Percentiles rank a stretch among this genome's conserved stretches.
Evolutionary conservation across 768 basidiomycete genomes (phyloP).

Genomic region (Podaxis mareebaensis): DNA sequence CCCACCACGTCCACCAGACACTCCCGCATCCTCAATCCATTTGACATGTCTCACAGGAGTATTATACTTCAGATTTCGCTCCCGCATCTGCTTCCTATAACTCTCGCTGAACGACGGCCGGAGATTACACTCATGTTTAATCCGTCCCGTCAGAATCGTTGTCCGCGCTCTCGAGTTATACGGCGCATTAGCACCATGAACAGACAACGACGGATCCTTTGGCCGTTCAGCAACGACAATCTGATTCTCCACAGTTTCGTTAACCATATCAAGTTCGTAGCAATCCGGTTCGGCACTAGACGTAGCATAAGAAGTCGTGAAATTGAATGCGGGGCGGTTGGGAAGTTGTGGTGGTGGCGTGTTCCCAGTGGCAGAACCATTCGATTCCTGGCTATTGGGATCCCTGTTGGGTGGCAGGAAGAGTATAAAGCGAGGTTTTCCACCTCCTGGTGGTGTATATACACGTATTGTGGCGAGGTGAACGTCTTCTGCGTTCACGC

Average conservation of each 20-base stretch:
- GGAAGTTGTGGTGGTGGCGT: conserved; percentile 22
- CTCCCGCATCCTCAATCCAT: conserved; percentile 72
- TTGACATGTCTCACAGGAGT: conserved; percentile 65
- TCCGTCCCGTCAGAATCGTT: conserved; percentile 75
- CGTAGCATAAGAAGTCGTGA: conserved; percentile 30
- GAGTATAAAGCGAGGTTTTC: conserved; percentile 63
- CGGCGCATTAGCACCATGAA: conserved; percentile 29
- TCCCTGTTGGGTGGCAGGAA: conserved; percentile 64
- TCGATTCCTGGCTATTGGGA: conserved; percentile 26
- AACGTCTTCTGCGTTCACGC: conserved; percentile 69
- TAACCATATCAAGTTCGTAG: conserved; percentile 89
- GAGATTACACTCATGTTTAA: conserved; percentile 80
- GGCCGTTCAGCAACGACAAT: conserved; percentile 82
- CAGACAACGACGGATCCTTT: conserved; percentile 52
- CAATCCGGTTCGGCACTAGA: conserved; percentile 54
- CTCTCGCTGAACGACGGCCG: conserved; percentile 65
- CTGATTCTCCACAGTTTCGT: conserved; percentile 82
- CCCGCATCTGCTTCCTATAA: conserved; percentile 74
- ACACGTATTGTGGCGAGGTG: conserved; percentile 87
- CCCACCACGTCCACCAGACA: conserved; percentile 67
- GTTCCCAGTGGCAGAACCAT: conserved; percentile 12
- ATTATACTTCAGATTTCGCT: conserved; percentile 65
- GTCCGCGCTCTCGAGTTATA: conserved; percentile 66
- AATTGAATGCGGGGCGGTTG: conserved; percentile 40
- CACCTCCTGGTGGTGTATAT: conserved; percentile 52